These are phyloP conservation scores for Exophiala lecanii-corni DNA, from an alignment of 2,329 filamentous ascomycete genomes.

Conservation along the genomic window DNA sequence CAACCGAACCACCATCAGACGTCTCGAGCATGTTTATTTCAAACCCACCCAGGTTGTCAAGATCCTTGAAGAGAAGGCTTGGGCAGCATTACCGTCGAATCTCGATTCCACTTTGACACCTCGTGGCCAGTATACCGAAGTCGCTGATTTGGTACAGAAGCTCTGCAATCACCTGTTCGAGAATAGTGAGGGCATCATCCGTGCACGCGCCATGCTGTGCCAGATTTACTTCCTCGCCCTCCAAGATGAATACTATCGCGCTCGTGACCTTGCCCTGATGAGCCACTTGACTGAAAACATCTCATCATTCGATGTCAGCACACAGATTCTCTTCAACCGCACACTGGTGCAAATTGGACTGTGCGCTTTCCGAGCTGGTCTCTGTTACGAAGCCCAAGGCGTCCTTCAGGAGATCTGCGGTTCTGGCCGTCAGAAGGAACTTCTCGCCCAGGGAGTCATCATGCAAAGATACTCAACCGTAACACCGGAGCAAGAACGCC, in stretches of 20 bases:
- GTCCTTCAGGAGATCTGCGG: conserved; percentile 97
- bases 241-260: conserved; percentile 96
- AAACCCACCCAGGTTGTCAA: conserved; percentile 92
- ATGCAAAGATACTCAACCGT: conserved; percentile 96
- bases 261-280: conserved; percentile 99
- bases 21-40: conserved; percentile 97
- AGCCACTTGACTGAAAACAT: conserved; percentile 98
- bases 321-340: conserved; percentile 97
- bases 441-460: conserved; percentile 95
- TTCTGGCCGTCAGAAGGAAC: conserved; percentile 94
- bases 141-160: conserved; percentile 70
- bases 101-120: conserved; percentile 79
- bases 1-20: conserved; percentile 89
- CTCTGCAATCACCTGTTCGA: conserved; percentile 94
- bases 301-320: conserved; percentile 90
- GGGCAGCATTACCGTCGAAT: conserved; percentile 68
- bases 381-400: conserved; percentile 96
- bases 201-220: conserved; percentile 94
- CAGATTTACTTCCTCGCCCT: conserved; percentile 98
- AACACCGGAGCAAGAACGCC: conserved; percentile 92
- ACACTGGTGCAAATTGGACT: conserved; percentile 96
- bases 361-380: conserved; percentile 93
- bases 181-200: conserved; percentile 91
- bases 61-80: conserved; percentile 90
- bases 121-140: conserved; percentile 62